Evolutionary conservation across 2,329 filamentous ascomycete genomes (phyloP), one percentile per base, ranked within the genome.

Genomic region (Periconia macrospinosa): DNA sequence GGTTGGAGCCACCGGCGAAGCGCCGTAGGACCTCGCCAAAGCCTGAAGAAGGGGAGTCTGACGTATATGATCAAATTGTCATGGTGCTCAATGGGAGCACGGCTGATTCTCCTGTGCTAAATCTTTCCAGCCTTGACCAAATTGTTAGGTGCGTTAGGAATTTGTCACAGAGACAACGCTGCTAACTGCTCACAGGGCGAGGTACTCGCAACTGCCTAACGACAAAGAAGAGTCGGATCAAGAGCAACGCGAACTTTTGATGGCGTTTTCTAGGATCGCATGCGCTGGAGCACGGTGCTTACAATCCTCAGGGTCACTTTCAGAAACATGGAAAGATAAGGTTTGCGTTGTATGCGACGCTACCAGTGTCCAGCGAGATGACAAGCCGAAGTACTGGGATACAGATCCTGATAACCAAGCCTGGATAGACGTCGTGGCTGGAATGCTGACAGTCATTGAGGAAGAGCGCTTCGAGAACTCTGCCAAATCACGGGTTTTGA

Each of bases 371-470:
- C 15, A 45, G 8, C n/a, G 30, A 14, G 58, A 58, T 23, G 42
- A 46, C 6, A 23, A 27, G 3, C 37, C 30, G n/a, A 47, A 56
- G 2, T 67, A 65, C 47, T 73, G 71, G 71, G 58, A 71, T 35
- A 51, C 45, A 13, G 41, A 49, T 19, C 52, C 54, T 33, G 37
- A 49, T 17, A 53, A 54, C 2, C 62, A 68, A 17, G 65, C 70
- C 23, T 75, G 71, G 69, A 73, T 68, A 55, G 65, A 71, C 15
- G 57, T 52, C 23, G 58, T 70, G 47, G 65, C 67, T 18, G 63
- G 65, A 5, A 60, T 74, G 53, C 59, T 73, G 15, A 43, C 54
- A 11, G 66, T 75, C 10, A 69, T 64, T 0, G 60, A 65, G 47
- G 61, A 66, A 44, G n/a, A 60, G 5, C 62, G 63, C 27, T 70